Evolutionary conservation across 306 rosid species (phyloP).

Genomic region (Cicer cuneatum): DNA sequence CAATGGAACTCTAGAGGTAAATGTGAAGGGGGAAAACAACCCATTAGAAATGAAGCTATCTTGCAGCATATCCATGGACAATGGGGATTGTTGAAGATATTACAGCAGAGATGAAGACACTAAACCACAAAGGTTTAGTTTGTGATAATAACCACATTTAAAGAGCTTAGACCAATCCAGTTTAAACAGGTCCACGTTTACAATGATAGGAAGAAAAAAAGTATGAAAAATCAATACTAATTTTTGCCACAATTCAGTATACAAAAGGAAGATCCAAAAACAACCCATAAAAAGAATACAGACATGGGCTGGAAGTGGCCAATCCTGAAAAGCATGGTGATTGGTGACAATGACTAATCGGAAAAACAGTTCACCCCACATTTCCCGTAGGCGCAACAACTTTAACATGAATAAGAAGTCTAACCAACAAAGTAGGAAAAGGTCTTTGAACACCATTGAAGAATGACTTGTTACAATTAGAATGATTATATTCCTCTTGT

Average conservation of each 20-base stretch:
- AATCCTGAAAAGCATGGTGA: background rate
- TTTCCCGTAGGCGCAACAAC: background rate
- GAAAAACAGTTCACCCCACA: background rate
- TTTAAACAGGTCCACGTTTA: background rate
- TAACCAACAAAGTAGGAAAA: background rate
- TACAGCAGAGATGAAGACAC: slow-evolving; percentile 50
- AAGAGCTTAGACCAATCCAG: background rate
- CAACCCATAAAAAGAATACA: slow-evolving; percentile 3
- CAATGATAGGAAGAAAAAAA: background rate
- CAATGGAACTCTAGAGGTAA: slow-evolving; percentile 52
- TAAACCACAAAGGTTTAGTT: background rate
- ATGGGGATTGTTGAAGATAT: slow-evolving; percentile 47
- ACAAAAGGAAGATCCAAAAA: background rate
- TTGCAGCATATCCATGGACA: slow-evolving; percentile 50
- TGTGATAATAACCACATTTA: background rate
- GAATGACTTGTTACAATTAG: slow-evolving; percentile 5
- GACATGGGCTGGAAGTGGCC: background rate
- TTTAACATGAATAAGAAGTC: background rate
- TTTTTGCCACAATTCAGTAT: background rate
- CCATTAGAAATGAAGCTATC: slow-evolving; percentile 45
- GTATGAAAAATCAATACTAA: background rate
- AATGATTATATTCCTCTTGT: slow-evolving; percentile 1
- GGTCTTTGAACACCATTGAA: slow-evolving; percentile 8
- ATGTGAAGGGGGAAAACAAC: slow-evolving; percentile 48
- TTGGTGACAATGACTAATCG: background rate